phyloP scores from a whole-genome alignment of 2,329 filamentous ascomycete genomes.

The Xylaria sp. region DNA sequence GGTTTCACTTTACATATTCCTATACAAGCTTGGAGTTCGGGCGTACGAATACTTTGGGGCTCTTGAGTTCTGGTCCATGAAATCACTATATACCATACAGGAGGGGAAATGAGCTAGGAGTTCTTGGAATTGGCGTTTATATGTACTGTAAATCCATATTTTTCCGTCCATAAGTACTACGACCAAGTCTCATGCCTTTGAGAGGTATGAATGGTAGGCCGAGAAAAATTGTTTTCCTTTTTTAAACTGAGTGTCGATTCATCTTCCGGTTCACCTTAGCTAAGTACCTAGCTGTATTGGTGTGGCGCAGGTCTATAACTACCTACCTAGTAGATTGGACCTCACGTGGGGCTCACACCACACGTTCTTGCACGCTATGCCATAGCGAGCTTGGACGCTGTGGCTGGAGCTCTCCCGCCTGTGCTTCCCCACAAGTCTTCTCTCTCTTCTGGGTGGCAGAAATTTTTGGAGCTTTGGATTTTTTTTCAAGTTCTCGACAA shows the following conservation, averaged over 20 bases:
- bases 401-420: slow-evolving; percentile 38
- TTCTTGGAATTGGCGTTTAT: slow-evolving; percentile 13
- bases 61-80: background rate
- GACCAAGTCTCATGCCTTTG: background rate
- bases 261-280: background rate
- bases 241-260: background rate
- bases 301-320: slow-evolving; percentile 5
- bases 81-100: slow-evolving; percentile 14
- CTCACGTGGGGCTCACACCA: background rate
- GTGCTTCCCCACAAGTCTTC: slow-evolving; percentile 32
- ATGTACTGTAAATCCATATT: slow-evolving; percentile 19
- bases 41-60: slow-evolving; percentile 10
- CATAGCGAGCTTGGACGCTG: slow-evolving; percentile 23
- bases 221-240: background rate
- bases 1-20: slow-evolving; percentile 11
- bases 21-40: slow-evolving; percentile 33
- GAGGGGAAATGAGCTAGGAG: background rate
- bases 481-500: slow-evolving; percentile 30
- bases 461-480: slow-evolving; percentile 48
- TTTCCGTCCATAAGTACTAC: background rate
- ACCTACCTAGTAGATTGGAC: background rate
- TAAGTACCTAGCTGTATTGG: background rate
- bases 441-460: slow-evolving; percentile 37
- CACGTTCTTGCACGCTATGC: background rate
- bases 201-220: background rate